Evolutionary conservation across 2,329 filamentous ascomycete species (phyloP).

Genomic region (Colletotrichum sp.): DNA sequence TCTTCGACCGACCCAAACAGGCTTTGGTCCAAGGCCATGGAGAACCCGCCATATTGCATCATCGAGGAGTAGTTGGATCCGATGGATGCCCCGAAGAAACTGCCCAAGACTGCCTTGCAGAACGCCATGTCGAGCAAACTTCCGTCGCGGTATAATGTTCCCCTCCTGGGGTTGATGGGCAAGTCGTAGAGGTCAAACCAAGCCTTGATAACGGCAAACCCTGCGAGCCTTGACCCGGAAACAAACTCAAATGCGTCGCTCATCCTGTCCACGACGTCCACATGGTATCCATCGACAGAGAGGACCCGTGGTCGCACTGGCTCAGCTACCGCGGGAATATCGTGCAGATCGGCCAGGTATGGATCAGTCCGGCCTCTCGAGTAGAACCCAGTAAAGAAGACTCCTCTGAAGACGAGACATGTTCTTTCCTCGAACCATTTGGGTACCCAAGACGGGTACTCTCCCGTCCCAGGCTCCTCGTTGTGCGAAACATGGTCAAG

Average conservation of each 20-base stretch:
- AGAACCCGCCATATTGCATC: not conserved
- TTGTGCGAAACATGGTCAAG: slow-evolving; percentile 19
- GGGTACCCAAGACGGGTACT: slow-evolving; percentile 21
- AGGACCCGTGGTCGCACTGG: slow-evolving; percentile 4
- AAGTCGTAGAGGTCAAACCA: not conserved
- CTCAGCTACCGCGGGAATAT: not conserved
- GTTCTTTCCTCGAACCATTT: slow-evolving; percentile 19
- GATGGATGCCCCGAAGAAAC: slow-evolving; percentile 3
- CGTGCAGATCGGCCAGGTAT: slow-evolving; percentile 6
- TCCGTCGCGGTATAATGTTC: slow-evolving; percentile 4
- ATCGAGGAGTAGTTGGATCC: not conserved
- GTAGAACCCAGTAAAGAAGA: slow-evolving; percentile 16
- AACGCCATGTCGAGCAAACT: slow-evolving; percentile 12
- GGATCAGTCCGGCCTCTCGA: slow-evolving; percentile 3
- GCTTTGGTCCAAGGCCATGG: not conserved
- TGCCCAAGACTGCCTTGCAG: slow-evolving; percentile 13
- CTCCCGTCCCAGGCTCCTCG: slow-evolving; percentile 7
- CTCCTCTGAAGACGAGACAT: slow-evolving; percentile 4
- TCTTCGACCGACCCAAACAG: not conserved
- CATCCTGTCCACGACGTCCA: slow-evolving; percentile 1
- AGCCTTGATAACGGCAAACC: not conserved
- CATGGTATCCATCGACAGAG: slow-evolving; percentile 14
- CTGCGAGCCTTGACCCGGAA: not conserved
- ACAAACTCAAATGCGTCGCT: not conserved
- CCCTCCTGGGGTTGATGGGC: not conserved